Base-by-base conservation (phyloP, 345 rosid species). In the Gossypium rotundifolium region DNA sequence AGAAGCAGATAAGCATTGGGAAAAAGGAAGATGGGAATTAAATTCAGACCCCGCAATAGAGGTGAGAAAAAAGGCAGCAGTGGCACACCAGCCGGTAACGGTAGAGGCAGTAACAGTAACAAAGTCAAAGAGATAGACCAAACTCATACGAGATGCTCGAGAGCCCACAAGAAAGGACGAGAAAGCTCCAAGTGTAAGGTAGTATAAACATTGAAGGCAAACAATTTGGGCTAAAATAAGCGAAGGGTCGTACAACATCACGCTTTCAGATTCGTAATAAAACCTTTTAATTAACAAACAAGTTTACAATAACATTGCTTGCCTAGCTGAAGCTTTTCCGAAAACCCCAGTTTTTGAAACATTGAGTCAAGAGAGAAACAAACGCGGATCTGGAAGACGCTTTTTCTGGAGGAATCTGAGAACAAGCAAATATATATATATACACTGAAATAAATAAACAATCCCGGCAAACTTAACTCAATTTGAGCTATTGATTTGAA, bases 211-310 rank as follows among this genome's bases (percentile, higher is more conserved):
- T 67, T 93, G 98, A 53, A 95, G 88, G 75, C 91, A 90, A 11
- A 87, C 84, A 61, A 93, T 95, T 80, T 93, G 99, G 49, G 90
- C 90, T 82, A 91, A 88, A 53, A 95, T 93, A 65, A 93, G 93
- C 92, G 93, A 91, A 76, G 97, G 98, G 70, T 95, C 98, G 86
- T 88, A 95, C 90, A 95, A 93, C 98, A 95, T 93, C 81, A 76
- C 88, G 40, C 40, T 33, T 33, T 33, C 40, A 33, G 40, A 33
- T 33, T 33, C 40, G 7, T 33, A 33, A 4, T 33, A 29, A 29
- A 29, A 33, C 38, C 38, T 33, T 33, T 4, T 33, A 33, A 33
- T 33, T 33, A 33, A 33, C 40, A 33, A 33, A 33, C 40, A 33
- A 33, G 7, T 33, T 33, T 33, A 33, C 40, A 33, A 33, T 33